Evolutionary conservation across 1,284 basidiomycete genomes (phyloP), one percentile per base, ranked within the genome.

Genomic region (Exsudoporus floridanus): DNA sequence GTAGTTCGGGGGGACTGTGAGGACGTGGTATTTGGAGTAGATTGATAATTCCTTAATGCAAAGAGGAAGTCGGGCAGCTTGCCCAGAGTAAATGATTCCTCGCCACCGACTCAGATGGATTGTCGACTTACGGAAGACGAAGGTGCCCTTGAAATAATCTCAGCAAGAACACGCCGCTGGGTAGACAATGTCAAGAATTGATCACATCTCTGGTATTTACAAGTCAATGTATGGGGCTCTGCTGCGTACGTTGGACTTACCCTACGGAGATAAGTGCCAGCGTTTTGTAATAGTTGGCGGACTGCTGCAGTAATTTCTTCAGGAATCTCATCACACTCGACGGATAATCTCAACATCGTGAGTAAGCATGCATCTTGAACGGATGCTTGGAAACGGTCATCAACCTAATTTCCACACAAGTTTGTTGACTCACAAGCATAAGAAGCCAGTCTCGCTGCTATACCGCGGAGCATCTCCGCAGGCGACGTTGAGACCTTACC

Each of bases 281-380:
- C 73, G 4, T 61, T 65, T 51, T 77, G 71, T 16, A 72, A 71
- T 31, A 85, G 46, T 33, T 71, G 70, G 27, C 67, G 68, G 19
- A 88, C 79, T 16, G 61, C 58, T 19, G 66, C 67, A 13, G 72
- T 56, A 18, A 81, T 74, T 12, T 77, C 71, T 14, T 70, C 60
- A 3, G 84, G 78, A 7, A 85, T 61, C 18, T 77, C 73, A 13
- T 82, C 77, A 60, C 82, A 85, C 18, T 83, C 78, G 8, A 77
- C 79, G 41, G 77, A 73, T 40, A 89, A 61, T 48, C 86, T 77
- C 37, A 88, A 67, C 83, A 90, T 86, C 4, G 83, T 76, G 33
- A 90, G 64, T 28, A 91, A 66, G 55, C 80, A 81, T 7, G 81
- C 81, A 53, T 91, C 88, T 63, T 88, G 85, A 10, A 90, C 78